phyloP scores from a whole-genome alignment of 2,329 filamentous ascomycete species.

The Parasarocladium wereldwijsianum region DNA sequence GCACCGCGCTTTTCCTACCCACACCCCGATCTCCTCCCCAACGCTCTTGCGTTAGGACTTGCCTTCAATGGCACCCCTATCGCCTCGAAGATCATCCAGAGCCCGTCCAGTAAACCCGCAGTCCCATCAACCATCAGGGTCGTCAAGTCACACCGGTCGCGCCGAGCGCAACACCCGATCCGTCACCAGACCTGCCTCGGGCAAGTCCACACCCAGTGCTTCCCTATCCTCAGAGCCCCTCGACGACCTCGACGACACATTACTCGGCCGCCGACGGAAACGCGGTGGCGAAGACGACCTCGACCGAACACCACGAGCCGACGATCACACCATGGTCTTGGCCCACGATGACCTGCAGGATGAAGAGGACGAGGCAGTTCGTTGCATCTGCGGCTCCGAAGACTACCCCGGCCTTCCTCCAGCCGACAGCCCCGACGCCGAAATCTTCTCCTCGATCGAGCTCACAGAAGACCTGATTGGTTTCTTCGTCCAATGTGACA shows the following conservation, averaged over 20 bases:
- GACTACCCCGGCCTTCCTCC: constrained; percentile 81
- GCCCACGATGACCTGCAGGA: constrained; percentile 50
- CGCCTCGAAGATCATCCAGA: constrained; percentile 82
- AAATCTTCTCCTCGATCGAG: constrained; percentile 43
- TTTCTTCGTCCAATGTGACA: constrained; percentile 95
- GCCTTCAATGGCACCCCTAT: constrained; percentile 42
- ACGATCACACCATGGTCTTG: constrained; percentile 38
- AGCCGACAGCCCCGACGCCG: constrained; percentile 41
- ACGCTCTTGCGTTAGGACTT: constrained; percentile 15
- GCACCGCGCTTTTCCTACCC: neutral
- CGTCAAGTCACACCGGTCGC: constrained; percentile 63
- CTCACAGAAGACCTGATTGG: constrained; percentile 78
- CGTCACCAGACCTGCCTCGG: constrained; percentile 55
- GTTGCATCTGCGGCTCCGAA: constrained; percentile 86
- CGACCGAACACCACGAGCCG: constrained; percentile 27
- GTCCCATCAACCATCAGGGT: constrained; percentile 66
- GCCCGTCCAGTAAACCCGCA: constrained; percentile 66
- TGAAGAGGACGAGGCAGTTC: constrained; percentile 84
- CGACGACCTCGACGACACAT: constrained; percentile 54
- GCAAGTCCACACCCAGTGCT: constrained; percentile 63
- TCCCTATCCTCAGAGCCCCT: constrained; percentile 57
- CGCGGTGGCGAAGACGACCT: constrained; percentile 53
- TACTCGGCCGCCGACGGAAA: constrained; percentile 65
- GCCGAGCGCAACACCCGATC: constrained; percentile 60
- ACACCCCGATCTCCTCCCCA: too few relatives aligned